Percentiles rank a stretch among this genome's conserved stretches.
phyloP scores from a whole-genome alignment of 192 early-diverging fungal genomes.

The Podila clonocystis region DNA sequence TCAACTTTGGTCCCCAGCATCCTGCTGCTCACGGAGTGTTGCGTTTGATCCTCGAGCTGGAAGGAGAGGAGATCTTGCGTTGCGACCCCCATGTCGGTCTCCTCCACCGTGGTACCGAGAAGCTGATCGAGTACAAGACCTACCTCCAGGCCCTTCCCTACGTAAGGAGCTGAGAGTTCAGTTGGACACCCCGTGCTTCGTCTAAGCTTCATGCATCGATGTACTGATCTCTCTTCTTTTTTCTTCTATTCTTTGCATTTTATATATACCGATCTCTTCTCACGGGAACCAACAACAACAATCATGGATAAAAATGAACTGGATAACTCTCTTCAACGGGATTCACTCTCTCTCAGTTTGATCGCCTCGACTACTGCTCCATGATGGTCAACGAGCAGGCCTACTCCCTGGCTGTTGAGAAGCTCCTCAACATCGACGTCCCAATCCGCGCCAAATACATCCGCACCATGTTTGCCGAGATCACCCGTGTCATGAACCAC shows the following conservation, averaged over 20 bases:
- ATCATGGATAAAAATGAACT: neutral
- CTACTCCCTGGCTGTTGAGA: constrained; percentile 97
- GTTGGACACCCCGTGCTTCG: neutral
- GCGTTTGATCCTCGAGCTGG: constrained; percentile 92
- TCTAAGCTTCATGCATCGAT: neutral
- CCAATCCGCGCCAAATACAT: constrained; percentile 96
- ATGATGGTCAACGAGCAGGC: constrained; percentile 99
- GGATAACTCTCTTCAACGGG: no score
- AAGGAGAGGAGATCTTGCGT: constrained; percentile 90
- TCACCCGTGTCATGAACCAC: constrained; percentile 98
- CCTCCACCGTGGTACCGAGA: constrained; percentile 98
- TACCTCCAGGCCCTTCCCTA: constrained; percentile 98
- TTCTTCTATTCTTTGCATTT: neutral
- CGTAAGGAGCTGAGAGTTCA: constrained; percentile 24
- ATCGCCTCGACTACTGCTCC: constrained; percentile 97
- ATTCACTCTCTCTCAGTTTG: constrained; percentile 64
- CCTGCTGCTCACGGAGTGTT: constrained; percentile 98
- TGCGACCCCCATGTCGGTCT: constrained; percentile 98
- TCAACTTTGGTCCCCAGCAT: constrained; percentile 99
- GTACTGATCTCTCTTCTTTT: neutral
- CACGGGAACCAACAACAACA: neutral
- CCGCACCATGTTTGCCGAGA: constrained; percentile 96
- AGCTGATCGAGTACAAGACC: constrained; percentile 99
- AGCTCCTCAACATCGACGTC: constrained; percentile 97
- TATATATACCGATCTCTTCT: neutral